These are phyloP conservation scores for Pneumocystis oryctolagi DNA, from an alignment of 1,139 yeast genomes.

Conservation along the genomic window DNA sequence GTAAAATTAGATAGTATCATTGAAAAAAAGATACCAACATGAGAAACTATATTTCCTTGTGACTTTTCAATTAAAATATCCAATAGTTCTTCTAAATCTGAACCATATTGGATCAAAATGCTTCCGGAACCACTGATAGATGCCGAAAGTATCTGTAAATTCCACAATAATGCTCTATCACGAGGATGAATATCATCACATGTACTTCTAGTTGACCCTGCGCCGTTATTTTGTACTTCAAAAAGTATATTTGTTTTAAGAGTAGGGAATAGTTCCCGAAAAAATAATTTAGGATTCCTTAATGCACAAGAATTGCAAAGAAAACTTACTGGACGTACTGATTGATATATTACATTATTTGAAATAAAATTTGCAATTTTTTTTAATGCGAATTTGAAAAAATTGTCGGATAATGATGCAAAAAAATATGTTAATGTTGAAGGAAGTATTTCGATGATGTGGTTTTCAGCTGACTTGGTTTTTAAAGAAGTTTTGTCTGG, in stretches of 20 bases:
- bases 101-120: constrained; percentile 32
- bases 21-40: constrained; percentile 33
- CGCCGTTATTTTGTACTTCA: constrained; percentile 70
- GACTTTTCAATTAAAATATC: constrained; percentile 41
- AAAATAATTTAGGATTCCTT: constrained; percentile 39
- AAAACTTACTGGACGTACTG: constrained; percentile 54
- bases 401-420: constrained; percentile 54
- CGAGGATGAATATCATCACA: constrained; percentile 57
- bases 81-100: constrained; percentile 39
- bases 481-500: constrained; percentile 33
- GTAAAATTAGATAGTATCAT: constrained; percentile 54
- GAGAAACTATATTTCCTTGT: constrained; percentile 48
- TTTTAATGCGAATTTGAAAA: constrained; percentile 40
- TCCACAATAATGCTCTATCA: constrained; percentile 66
- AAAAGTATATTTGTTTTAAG: constrained; percentile 42
- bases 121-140: constrained; percentile 19
- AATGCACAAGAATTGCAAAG: constrained; percentile 56
- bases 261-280: constrained; percentile 33
- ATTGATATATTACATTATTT: constrained; percentile 46
- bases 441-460: constrained; percentile 35
- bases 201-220: constrained; percentile 54
- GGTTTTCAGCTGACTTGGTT: constrained; percentile 27
- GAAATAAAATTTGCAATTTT: constrained; percentile 43
- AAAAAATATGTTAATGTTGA: constrained; percentile 54
- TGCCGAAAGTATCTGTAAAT: constrained; percentile 29